Evolutionary conservation across 441 rosid species (phyloP), one percentile per base, ranked within the genome.

Genomic region (Pelargonium citronellum): DNA sequence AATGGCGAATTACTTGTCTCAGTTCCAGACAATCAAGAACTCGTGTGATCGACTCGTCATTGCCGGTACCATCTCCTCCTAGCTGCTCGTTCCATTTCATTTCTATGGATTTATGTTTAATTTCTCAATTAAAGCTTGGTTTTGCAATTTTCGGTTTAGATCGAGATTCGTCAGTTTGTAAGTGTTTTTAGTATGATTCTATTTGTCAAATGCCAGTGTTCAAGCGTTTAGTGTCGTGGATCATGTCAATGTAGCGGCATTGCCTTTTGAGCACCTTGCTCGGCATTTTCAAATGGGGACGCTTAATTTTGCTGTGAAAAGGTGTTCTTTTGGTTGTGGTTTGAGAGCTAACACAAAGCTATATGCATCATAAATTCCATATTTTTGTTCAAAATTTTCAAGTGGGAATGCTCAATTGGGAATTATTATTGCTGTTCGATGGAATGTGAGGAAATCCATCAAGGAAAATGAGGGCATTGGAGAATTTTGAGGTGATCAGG

Each of bases 1-100:
- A 72, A 88, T 92, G 99, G 96, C 97, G 51, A 92, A 87, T 80
- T 86, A 80, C 77, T 75, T 95, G 43, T 90, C 95, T 83, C 99
- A 92, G 82, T 95, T 95, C 77, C 98, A 90, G 75, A 71, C 95
- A 46, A 88, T 92, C 86, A 92, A 85, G 82, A 81, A 73, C 75
- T 79, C 91, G 22, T 88, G 87, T 69, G 89, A 86, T 87, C 95
- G 80, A 75, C 79, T 95, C 85, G 87, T 92, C 60, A 87, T 90
- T 75, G 91, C 97, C 49, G 97, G 99, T 91, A 79, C 34, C 71
- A 7, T 49, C 22, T 68, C 30, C 30, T 24, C 11, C 62, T 55
- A 11, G 34, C n/a, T 12, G 34, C 11, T 15, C 34, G 1, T 58
- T 13, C 3, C 39, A 3, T 15, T 16, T 51, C 34, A 17, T 0